phyloP scores from a whole-genome alignment of 306 rosid species.

The Prunus padus region DNA sequence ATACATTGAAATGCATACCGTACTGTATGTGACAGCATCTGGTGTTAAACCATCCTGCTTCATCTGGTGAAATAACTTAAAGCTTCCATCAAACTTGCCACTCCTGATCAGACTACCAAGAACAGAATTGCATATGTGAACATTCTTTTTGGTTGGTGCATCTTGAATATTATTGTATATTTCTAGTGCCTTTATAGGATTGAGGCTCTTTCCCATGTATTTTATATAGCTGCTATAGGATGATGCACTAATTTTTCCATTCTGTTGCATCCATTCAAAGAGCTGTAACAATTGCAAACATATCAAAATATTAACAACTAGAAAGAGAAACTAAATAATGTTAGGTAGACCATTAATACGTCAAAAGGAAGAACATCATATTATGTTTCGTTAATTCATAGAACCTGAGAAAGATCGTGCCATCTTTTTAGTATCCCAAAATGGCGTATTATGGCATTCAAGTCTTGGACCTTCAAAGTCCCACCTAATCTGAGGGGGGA shows the following conservation, averaged over 20 bases:
- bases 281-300: slow-evolving; percentile 50
- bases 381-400: neutral
- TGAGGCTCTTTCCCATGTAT: slow-evolving; percentile 66
- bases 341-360: neutral
- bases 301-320: neutral
- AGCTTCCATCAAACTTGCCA: slow-evolving; percentile 57
- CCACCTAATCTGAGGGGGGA: slow-evolving; percentile 51
- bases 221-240: slow-evolving; percentile 69
- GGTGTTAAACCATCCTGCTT: slow-evolving; percentile 68
- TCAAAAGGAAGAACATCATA: neutral
- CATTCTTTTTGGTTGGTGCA: slow-evolving; percentile 50
- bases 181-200: slow-evolving; percentile 56
- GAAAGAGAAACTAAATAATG: neutral
- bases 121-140: slow-evolving; percentile 69
- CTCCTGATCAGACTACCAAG: slow-evolving; percentile 65
- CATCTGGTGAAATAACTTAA: slow-evolving; percentile 72
- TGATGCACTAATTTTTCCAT: slow-evolving; percentile 52
- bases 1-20: slow-evolving; percentile 48
- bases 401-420: slow-evolving; percentile 67
- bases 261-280: slow-evolving; percentile 88
- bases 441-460: slow-evolving; percentile 61
- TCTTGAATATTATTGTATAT: slow-evolving; percentile 61
- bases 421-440: slow-evolving; percentile 54
- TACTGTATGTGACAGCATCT: slow-evolving; percentile 81
- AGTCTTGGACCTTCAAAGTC: slow-evolving; percentile 62